Conservation (phyloP, 768 basidiomycete species). For the Leucogyrophana mollusca region DNA sequence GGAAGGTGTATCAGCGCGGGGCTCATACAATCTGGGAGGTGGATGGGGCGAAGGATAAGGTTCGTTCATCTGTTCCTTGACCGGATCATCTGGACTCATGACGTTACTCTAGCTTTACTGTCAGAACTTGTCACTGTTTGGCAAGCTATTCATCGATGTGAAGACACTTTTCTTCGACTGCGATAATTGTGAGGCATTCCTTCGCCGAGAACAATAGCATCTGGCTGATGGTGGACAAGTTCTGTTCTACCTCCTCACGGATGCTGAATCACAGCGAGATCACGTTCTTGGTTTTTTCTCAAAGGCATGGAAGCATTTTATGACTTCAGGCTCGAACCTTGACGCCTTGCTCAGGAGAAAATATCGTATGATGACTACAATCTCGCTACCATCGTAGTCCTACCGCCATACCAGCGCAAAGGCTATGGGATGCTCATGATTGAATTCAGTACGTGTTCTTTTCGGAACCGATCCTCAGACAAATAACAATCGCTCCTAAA, state of each 20-base stretch:
- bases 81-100: neutral
- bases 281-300: slow-evolving; percentile 77
- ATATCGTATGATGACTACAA: slow-evolving; percentile 96
- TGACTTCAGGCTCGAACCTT: neutral
- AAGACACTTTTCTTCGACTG: slow-evolving; percentile 94
- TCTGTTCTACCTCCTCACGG: slow-evolving; percentile 90
- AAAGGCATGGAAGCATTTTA: slow-evolving; percentile 40
- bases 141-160: slow-evolving; percentile 98
- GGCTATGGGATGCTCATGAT: slow-evolving; percentile 96
- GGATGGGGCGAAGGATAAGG: slow-evolving; percentile 85
- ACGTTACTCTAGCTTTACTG: slow-evolving; percentile 74
- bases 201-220: neutral
- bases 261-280: slow-evolving; percentile 74
- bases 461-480: neutral
- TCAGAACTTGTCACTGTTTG: slow-evolving; percentile 93
- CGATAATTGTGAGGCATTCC: slow-evolving; percentile 66
- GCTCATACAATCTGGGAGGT: slow-evolving; percentile 95
- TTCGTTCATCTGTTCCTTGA: slow-evolving; percentile 29
- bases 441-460: slow-evolving; percentile 82
- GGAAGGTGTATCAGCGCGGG: slow-evolving; percentile 87
- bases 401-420: slow-evolving; percentile 88
- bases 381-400: slow-evolving; percentile 91
- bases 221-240: slow-evolving; percentile 42
- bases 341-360: slow-evolving; percentile 64
- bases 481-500: neutral